Evolutionary conservation across 352 stramenopile species (phyloP).

Genomic region (Pythium brachiatum): DNA sequence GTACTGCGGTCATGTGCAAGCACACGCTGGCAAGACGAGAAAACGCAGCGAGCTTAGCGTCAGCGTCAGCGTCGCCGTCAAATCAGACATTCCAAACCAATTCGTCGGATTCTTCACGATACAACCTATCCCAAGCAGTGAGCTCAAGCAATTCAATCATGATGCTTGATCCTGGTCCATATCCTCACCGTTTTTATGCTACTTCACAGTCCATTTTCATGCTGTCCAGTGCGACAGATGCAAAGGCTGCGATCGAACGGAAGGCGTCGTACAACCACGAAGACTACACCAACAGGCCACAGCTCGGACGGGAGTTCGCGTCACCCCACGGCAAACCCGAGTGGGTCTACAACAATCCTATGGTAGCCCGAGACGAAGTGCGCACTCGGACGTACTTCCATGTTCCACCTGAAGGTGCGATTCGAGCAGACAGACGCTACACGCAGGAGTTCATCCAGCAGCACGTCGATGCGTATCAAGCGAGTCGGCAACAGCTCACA

Average conservation of each 20-base stretch:
- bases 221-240: slow-evolving; percentile 39
- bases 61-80: neutral
- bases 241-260: slow-evolving; percentile 55
- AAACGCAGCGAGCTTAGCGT: neutral
- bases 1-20: slow-evolving; percentile 63
- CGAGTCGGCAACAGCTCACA: slow-evolving; percentile 26
- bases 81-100: neutral
- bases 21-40: slow-evolving; percentile 47
- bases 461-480: slow-evolving; percentile 43
- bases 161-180: too few relatives aligned
- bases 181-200: too few relatives aligned
- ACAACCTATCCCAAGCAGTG: neutral
- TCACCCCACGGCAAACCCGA: slow-evolving; percentile 27
- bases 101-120: neutral
- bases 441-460: slow-evolving; percentile 64
- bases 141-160: neutral
- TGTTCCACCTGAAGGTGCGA: slow-evolving; percentile 40
- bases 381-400: slow-evolving; percentile 46
- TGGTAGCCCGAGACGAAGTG: slow-evolving; percentile 41
- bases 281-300: slow-evolving; percentile 38
- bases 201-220: slow-evolving; percentile 37
- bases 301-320: slow-evolving; percentile 36
- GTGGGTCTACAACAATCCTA: slow-evolving; percentile 54
- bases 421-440: slow-evolving; percentile 61
- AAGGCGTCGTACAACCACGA: slow-evolving; percentile 55